Conservation (phyloP, 1,284 basidiomycete species). For the Malassezia japonica region DNA sequence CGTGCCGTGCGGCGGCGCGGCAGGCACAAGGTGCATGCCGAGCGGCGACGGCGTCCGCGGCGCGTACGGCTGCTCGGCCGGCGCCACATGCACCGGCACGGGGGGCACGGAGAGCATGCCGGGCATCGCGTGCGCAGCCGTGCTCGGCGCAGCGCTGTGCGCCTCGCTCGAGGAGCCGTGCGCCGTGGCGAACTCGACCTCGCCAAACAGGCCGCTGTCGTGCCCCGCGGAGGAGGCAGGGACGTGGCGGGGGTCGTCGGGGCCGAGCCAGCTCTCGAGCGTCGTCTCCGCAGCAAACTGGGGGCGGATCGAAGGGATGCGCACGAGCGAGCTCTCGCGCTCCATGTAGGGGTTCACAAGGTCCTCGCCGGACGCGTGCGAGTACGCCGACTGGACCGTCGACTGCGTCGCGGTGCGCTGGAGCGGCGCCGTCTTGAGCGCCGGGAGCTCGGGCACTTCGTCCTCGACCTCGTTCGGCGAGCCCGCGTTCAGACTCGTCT, state of each 20-base stretch:
- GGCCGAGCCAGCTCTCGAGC: constrained; percentile 34
- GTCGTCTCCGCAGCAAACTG: constrained; percentile 35
- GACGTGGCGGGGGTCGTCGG: constrained; percentile 1
- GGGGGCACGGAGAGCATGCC: background rate
- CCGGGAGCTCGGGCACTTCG: constrained; percentile 1
- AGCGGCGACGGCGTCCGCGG: constrained; percentile 14
- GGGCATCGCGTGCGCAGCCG: no score
- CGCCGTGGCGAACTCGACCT: constrained; percentile 7
- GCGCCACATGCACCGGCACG: background rate
- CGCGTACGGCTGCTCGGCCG: background rate
- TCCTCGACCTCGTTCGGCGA: constrained; percentile 1
- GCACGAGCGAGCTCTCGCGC: constrained; percentile 4
- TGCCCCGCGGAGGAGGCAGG: background rate
- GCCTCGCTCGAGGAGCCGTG: background rate
- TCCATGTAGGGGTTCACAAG: background rate
- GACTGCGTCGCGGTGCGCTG: constrained; percentile 5
- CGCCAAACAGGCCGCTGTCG: background rate
- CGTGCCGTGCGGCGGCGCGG: background rate
- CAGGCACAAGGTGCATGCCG: background rate
- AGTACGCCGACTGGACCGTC: constrained; percentile 4
- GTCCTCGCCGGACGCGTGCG: constrained; percentile 3
- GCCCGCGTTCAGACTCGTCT: constrained; percentile 1
- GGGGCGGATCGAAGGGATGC: constrained; percentile 33
- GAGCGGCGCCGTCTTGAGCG: background rate
- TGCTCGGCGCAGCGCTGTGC: no score